Percentiles rank a stretch among this genome's conserved stretches.
Evolutionary conservation across 1,284 basidiomycete genomes (phyloP).

Genomic region (Microbotryum silenes-acaulis): DNA sequence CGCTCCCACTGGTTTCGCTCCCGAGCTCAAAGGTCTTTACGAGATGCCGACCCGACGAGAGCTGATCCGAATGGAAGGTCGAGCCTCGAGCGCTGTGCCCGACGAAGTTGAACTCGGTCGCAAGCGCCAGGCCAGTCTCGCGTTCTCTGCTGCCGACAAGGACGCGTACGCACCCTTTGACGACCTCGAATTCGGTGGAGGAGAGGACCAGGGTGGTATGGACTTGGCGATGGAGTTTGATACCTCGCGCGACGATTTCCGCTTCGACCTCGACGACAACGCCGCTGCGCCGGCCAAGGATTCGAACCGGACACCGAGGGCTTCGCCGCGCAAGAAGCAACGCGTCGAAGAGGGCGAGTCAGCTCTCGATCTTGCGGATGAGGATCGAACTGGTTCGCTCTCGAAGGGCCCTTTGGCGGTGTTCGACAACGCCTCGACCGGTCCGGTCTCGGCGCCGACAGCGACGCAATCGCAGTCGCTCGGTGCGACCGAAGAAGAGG

Average conservation of each 20-base stretch:
- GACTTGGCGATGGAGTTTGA: neutral
- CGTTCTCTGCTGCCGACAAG: conserved; percentile 8
- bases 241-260: conserved; percentile 1
- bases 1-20: conserved; percentile 20
- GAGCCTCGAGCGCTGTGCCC: neutral
- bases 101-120: conserved; percentile 18
- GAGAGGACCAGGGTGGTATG: neutral
- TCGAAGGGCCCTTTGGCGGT: conserved; percentile 8
- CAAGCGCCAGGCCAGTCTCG: neutral
- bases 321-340: neutral
- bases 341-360: neutral
- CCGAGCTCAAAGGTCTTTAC: conserved; percentile 22
- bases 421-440: conserved; percentile 5
- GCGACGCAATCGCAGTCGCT: conserved; percentile 14
- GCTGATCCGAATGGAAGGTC: conserved; percentile 19
- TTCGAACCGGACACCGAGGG: neutral
- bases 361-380: neutral
- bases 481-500: conserved; percentile 21
- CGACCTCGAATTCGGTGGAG: conserved; percentile 11
- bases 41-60: conserved; percentile 25
- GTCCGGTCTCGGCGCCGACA: neutral
- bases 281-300: neutral
- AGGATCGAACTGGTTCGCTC: neutral
- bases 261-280: conserved; percentile 7
- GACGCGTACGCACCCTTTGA: conserved; percentile 24